Evolutionary conservation across 768 basidiomycete species (phyloP), one percentile per base, ranked within the genome.

Genomic region (Obba rivulosa): DNA sequence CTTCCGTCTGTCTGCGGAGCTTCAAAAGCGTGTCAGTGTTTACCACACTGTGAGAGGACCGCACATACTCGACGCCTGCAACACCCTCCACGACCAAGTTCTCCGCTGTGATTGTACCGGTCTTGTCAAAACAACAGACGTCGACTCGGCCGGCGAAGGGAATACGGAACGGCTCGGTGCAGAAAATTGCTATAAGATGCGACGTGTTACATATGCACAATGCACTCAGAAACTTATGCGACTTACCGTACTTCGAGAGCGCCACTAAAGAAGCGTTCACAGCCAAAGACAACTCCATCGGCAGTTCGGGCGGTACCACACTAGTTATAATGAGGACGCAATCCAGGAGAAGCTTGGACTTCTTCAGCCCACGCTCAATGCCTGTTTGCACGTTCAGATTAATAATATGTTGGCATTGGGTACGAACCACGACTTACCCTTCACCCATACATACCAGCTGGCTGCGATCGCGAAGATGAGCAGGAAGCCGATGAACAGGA

Each of bases 81-180:
- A 99, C 79, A 46, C 96, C 96, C 63, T 99, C 94, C 1, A 98
- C 76, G 8, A 97, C 92, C 11, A 98, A 70, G 63, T 93, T 86
- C 65, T 97, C 94, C 0, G 92, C 92, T 0, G 96, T 99, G 57
- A 99, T 97, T 0, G 96, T 98, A 20, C 95, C 96, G 0, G 96
- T 99, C 76, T 99, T 99, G 69, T 99, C 96, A 58, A 99, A 98
- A 68, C 96, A 98, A 67, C 96, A 99, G 14, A 98, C 87, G 57
- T 99, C 96, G 2, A 98, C 93, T 18, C 92, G 80, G 4, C 96
- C 96, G 4, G 96, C 96, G 52, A 74, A 89, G 0, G 96, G 94
- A 52, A 98, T 99, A 18, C 96, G 82, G 81, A 99, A 98, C 1
- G 96, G 96, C 60, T 99, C 96, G 16, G 96, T 99, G 64, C 96